phyloP scores from a whole-genome alignment of 805 yeast species.

The Saccharomycopsis malanga region DNA sequence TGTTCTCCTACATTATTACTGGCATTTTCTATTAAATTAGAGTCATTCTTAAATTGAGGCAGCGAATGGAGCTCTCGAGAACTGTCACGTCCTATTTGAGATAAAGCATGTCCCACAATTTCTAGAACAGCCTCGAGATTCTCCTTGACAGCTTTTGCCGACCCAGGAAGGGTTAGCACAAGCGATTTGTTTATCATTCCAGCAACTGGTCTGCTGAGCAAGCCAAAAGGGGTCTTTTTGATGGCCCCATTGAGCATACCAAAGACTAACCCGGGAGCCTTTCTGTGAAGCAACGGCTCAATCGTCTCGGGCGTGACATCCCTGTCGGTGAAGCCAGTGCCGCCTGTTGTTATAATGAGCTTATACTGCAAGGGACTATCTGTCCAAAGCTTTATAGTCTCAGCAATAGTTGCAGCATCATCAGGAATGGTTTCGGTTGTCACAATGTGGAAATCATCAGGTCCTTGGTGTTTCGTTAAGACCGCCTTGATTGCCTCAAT shows the following conservation, averaged over 20 bases:
- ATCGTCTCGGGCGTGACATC: constrained; percentile 50
- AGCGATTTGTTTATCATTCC: constrained; percentile 35
- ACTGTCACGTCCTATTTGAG: constrained; percentile 30
- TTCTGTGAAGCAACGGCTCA: constrained; percentile 33
- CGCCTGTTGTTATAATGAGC: constrained; percentile 43
- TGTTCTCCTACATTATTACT: constrained; percentile 18
- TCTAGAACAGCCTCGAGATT: constrained; percentile 34
- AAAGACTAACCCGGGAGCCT: constrained; percentile 45
- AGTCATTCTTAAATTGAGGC: constrained; percentile 1
- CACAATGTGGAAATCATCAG: constrained; percentile 13
- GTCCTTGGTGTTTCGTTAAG: background rate
- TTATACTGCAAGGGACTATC: background rate
- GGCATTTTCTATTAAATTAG: constrained; percentile 11
- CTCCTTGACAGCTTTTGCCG: constrained; percentile 43
- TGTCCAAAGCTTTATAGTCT: constrained; percentile 27
- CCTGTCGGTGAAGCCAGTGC: constrained; percentile 42
- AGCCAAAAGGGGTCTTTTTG: constrained; percentile 40
- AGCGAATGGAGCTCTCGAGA: constrained; percentile 36
- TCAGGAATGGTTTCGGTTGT: constrained; percentile 33
- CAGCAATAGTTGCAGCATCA: constrained; percentile 29
- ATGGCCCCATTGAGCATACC: constrained; percentile 40
- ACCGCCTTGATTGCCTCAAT: background rate
- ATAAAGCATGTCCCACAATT: constrained; percentile 38
- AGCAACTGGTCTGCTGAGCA: constrained; percentile 44
- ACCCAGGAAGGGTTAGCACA: constrained; percentile 45